phyloP scores from a whole-genome alignment of 768 basidiomycete species.

The Termitomyces sp. region DNA sequence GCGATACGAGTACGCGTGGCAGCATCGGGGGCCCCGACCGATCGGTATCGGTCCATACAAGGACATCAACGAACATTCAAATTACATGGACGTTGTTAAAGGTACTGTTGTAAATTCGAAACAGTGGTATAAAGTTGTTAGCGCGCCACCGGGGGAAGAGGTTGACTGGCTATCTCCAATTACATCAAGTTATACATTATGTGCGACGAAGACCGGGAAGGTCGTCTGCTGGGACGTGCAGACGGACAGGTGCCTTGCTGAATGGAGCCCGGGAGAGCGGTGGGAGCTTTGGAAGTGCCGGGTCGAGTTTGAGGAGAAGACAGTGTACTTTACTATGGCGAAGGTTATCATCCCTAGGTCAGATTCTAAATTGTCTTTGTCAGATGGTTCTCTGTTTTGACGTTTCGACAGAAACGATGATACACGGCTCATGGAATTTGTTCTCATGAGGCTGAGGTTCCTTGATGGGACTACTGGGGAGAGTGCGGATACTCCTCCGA shows the following conservation, averaged over 20 bases:
- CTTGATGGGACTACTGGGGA: conserved; percentile 44
- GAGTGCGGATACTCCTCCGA: conserved; percentile 34
- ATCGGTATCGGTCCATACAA: conserved; percentile 28
- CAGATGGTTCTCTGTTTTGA: conserved; percentile 1
- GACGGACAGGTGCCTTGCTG: conserved; percentile 54
- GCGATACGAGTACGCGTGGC: conserved; percentile 61
- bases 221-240: conserved; percentile 78
- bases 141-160: conserved; percentile 62
- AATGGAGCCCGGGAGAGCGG: conserved; percentile 60
- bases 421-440: conserved; percentile 64
- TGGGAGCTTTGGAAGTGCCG: conserved; percentile 82
- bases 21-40: conserved; percentile 53
- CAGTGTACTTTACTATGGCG: conserved; percentile 76
- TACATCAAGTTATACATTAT: conserved; percentile 73
- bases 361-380: conserved; percentile 19
- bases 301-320: conserved; percentile 68
- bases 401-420: conserved; percentile 46
- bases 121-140: conserved; percentile 67
- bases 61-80: conserved; percentile 30
- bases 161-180: conserved; percentile 79
- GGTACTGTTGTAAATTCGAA: conserved; percentile 6
- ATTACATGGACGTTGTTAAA: conserved; percentile 34
- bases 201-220: conserved; percentile 71
- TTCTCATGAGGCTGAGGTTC: conserved; percentile 66
- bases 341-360: conserved; percentile 51